Evolutionary conservation across 2,329 filamentous ascomycete species (phyloP), one percentile per base, ranked within the genome.

Genomic region (Aspergillus melleus): DNA sequence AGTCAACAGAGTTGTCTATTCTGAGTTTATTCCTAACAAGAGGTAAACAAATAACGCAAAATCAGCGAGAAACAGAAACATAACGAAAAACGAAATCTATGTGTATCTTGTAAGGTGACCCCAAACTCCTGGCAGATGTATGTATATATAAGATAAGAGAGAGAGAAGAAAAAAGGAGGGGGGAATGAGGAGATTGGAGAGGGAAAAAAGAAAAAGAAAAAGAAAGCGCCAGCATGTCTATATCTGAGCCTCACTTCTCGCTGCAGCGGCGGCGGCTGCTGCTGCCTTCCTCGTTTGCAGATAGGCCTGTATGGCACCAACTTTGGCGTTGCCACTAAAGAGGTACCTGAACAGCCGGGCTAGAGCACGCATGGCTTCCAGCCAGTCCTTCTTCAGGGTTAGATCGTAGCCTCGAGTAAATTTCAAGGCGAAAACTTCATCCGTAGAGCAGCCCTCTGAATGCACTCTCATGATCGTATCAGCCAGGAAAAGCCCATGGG

Each of bases 331-430:
- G 6, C 60, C 60, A 46, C 62, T 62, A 5, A 59, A 26, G 9
- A 62, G 49, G 44, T 63, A 62, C 6, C 60, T 44, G 49, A 65
- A 59, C 26, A 65, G 47, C 29, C 62, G 54, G 16, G 60, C 11
- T 49, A 64, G 57, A 16, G 29, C 61, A 36, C 62, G 52, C 19
- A 47, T 58, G 16, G 55, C 63, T 47, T 61, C 61, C 3, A 64
- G 26, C 52, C 57, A 65, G 36, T 62, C 60, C 5, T n/a, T n/a
- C 60, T 59, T 63, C 42, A 51, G 30, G 30, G 26, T 55, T 5
- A 61, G 46, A 52, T 64, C 42, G 46, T 63, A 63, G 68, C 61
- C 53, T 14, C 55, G 44, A 2, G 61, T 59, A 20, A 60, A 60
- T 3, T 52, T 5, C 52, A 62, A 22, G 3, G 59, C 46, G 24